These are phyloP conservation scores for Candida koratica DNA, from an alignment of 805 yeast species.

Conservation along the genomic window DNA sequence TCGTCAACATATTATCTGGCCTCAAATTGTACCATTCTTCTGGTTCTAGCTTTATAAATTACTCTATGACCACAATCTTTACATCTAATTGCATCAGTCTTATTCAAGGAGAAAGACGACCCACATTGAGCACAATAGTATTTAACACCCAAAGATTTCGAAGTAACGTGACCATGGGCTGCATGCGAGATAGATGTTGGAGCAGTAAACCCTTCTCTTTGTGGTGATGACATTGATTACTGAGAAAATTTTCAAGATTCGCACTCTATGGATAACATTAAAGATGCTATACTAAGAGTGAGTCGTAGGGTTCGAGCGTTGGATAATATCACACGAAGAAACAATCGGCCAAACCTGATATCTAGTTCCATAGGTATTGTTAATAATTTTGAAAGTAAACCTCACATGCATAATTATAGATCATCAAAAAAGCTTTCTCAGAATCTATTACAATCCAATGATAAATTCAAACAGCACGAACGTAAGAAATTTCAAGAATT, in stretches of 20 bases:
- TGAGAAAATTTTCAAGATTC: constrained; percentile 5
- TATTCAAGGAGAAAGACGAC: constrained; percentile 76
- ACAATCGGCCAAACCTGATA: not conserved
- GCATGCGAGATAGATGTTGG: constrained; percentile 70
- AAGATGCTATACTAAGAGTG: constrained; percentile 6
- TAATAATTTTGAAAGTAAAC: not conserved
- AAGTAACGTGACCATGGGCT: constrained; percentile 75
- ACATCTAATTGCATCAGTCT: constrained; percentile 96
- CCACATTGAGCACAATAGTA: constrained; percentile 98
- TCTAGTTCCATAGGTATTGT: not conserved
- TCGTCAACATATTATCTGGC: too few relatives aligned
- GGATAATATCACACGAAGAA: constrained; percentile 2
- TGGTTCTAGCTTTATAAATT: constrained; percentile 92
- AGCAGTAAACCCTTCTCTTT: constrained; percentile 85
- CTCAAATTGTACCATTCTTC: constrained; percentile 76
- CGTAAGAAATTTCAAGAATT: constrained; percentile 22
- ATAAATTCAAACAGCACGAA: constrained; percentile 10
- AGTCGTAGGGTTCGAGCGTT: constrained; percentile 8
- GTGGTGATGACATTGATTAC: constrained; percentile 40
- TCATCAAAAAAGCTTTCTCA: not conserved
- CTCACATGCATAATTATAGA: not conserved
- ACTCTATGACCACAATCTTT: constrained; percentile 99
- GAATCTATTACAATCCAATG: not conserved
- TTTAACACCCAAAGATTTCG: constrained; percentile 73
- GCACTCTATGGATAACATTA: constrained; percentile 8